Percentiles rank a stretch among this genome's conserved stretches.
phyloP scores from a whole-genome alignment of 129 eudicot species.

The Pseudognaphalium luteoalbum region DNA sequence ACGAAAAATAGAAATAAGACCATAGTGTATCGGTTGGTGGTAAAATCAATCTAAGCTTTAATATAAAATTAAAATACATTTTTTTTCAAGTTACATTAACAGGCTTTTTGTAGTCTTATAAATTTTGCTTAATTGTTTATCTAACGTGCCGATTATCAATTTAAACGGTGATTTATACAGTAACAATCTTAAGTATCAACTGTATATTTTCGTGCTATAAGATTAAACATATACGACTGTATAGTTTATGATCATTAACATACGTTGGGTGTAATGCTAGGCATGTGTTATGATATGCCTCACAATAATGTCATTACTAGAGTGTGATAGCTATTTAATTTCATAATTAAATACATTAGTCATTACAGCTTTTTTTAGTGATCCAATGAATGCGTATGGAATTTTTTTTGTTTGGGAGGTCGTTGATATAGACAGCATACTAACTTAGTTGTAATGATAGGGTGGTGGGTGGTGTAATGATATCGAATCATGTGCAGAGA shows the following conservation, averaged over 20 bases:
- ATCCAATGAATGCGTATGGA: background rate
- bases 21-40: background rate
- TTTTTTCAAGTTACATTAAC: too few relatives aligned
- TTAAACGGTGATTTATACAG: background rate
- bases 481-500: constrained; percentile 66
- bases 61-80: too few relatives aligned
- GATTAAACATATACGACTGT: too few relatives aligned
- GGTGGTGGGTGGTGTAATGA: constrained; percentile 99
- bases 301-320: background rate
- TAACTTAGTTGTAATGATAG: constrained; percentile 36
- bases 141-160: background rate
- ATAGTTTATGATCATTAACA: too few relatives aligned
- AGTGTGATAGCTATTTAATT: background rate
- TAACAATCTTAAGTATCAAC: too few relatives aligned
- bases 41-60: background rate
- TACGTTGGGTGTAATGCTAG: background rate
- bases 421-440: constrained; percentile 12
- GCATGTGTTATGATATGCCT: background rate
- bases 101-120: background rate
- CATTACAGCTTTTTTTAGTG: background rate
- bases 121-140: background rate
- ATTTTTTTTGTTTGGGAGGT: constrained; percentile 20
- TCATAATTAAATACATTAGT: background rate
- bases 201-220: too few relatives aligned
- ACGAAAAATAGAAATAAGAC: background rate